Base-by-base conservation (phyloP, 2,329 filamentous ascomycete genomes). In the Colletotrichum sp. region DNA sequence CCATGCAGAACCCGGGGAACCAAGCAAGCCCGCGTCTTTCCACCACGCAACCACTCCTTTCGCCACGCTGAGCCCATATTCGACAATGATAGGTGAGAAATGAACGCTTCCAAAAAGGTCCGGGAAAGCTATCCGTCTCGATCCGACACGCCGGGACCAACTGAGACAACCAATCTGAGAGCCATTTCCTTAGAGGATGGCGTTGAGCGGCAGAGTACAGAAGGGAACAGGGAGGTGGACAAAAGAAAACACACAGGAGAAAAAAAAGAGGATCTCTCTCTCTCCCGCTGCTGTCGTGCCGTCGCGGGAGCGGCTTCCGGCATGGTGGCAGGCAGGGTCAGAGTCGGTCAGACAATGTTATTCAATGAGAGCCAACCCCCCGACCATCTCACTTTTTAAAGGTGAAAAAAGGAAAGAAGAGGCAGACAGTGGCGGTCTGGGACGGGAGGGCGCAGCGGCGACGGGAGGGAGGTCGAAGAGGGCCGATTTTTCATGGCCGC, bases 391-490 rank as follows among this genome's bases (percentile, higher is more conserved):
- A 34, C 28, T n/a, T 2, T 30, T 62, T 69, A 36, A 44, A n/a
- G 15, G 55, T 49, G 16, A 16, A 63, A 71, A 75, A 75, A 71
- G 60, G 32, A 57, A 75, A 59, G 32, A 71, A 67, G 39, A 75
- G 75, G 66, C 71, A 71, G 60, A 32, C 72, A 71, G 34, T 76
- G 71, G 75, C 75, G 75, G 66, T 74, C 72, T 62, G 60, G 62
- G 71, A 28, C 66, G 67, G 75, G 71, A 71, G 52, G 44, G 39
- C 66, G 75, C 75, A 67, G 67, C 30, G 52, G 36, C 66, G 39
- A 66, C 66, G 71, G 60, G 21, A 63, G 26, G 44, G 70, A 65
- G 44, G 26, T 5, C 24, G 36, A 57, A 76, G 39, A 59, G 67
- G 59, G 65, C 70, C 65, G 74, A 69, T n/a, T 36, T 65, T 71